phyloP scores from a whole-genome alignment of 2,329 filamentous ascomycete species.

The Ophiocordyceps camponoti-saundersi region DNA sequence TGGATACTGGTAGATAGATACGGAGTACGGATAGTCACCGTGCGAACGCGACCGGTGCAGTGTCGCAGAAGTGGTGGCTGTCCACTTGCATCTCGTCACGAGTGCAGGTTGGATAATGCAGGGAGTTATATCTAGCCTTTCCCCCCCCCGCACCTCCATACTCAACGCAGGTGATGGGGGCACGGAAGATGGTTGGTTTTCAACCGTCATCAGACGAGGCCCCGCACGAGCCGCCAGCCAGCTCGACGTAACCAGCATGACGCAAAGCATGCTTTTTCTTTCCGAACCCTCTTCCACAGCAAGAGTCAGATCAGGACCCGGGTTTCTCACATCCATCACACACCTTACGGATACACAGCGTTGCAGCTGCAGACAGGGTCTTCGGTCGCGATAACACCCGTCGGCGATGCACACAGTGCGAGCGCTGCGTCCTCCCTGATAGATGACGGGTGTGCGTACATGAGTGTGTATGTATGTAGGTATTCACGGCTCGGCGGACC shows the following conservation, averaged over 20 bases:
- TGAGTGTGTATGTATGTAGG: too few species aligned
- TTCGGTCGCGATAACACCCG: neutral
- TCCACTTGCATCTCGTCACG: conserved; percentile 1
- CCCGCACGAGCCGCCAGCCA: neutral
- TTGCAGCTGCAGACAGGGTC: neutral
- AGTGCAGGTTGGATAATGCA: conserved; percentile 1
- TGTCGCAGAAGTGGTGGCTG: neutral
- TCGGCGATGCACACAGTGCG: neutral
- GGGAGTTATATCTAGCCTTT: neutral
- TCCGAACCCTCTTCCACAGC: neutral
- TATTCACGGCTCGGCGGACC: too few species aligned
- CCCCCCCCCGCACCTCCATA: neutral
- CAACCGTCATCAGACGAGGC: neutral
- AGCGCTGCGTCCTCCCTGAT: neutral
- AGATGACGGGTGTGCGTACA: too few species aligned
- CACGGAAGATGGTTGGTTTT: neutral
- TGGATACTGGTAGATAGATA: neutral
- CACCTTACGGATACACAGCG: neutral
- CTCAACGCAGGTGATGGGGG: neutral
- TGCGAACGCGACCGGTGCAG: neutral
- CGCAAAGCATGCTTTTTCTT: neutral
- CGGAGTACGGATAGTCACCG: neutral
- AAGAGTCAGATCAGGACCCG: neutral
- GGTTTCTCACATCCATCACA: neutral
- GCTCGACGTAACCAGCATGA: neutral